Evolutionary conservation across 2,329 filamentous ascomycete genomes (phyloP).

Genomic region (Pseudogymnoascus pannorum): DNA sequence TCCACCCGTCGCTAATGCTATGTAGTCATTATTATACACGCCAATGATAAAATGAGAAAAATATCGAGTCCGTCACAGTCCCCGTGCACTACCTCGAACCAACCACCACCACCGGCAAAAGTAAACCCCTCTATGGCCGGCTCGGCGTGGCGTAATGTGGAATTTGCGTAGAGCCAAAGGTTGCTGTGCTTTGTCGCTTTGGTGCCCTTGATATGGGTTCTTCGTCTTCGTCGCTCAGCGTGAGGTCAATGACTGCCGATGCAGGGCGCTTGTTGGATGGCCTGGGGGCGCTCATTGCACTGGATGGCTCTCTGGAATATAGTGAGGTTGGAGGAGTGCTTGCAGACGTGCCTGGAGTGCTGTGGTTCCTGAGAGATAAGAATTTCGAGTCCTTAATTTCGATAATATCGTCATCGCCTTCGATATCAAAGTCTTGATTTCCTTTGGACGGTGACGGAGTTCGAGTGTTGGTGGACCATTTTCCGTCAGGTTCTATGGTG

Average conservation of each 20-base stretch:
- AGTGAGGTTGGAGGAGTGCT: slow-evolving; percentile 21
- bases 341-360: slow-evolving; percentile 17
- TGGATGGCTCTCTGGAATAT: slow-evolving; percentile 29
- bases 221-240: slow-evolving; percentile 44
- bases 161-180: neutral
- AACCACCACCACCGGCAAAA: neutral
- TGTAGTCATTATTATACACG: slow-evolving; percentile 3
- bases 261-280: slow-evolving; percentile 36
- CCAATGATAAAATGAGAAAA: slow-evolving; percentile 7
- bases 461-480: slow-evolving; percentile 50
- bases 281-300: slow-evolving; percentile 27
- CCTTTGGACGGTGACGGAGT: slow-evolving; percentile 15
- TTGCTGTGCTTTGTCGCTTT: slow-evolving; percentile 25
- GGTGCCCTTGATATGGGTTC: slow-evolving; percentile 29
- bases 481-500: slow-evolving; percentile 78
- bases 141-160: neutral
- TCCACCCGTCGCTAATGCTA: slow-evolving; percentile 6
- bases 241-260: slow-evolving; percentile 46
- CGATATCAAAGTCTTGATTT: slow-evolving; percentile 27
- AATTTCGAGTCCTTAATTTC: slow-evolving; percentile 35
- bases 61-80: neutral
- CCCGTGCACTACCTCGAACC: neutral
- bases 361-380: slow-evolving; percentile 33
- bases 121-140: neutral
- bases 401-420: slow-evolving; percentile 43